Percentiles rank a stretch among this genome's conserved stretches.
These are phyloP conservation scores for Tulasnella sp. DNA, from an alignment of 768 basidiomycete genomes.

Conservation along the genomic window DNA sequence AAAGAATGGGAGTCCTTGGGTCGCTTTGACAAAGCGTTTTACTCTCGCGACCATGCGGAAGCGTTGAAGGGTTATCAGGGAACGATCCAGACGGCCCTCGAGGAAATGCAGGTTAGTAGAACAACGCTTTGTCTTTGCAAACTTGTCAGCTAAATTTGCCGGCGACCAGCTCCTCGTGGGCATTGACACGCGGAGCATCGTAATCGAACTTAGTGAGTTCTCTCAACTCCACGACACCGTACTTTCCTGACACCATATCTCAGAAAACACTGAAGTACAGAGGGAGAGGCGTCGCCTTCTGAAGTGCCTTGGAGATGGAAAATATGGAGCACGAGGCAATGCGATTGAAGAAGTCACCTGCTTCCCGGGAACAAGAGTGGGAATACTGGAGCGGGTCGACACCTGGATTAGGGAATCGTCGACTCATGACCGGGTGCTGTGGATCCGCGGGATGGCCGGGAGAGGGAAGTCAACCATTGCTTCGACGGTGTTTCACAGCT, in stretches of 20 bases:
- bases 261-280: not conserved
- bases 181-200: not conserved
- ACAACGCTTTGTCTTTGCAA: not conserved
- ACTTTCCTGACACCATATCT: not conserved
- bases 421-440: too few relatives aligned
- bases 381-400: too few relatives aligned
- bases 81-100: not conserved
- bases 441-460: too few relatives aligned
- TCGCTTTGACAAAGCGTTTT: not conserved
- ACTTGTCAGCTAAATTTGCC: not conserved
- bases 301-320: slow-evolving; percentile 97
- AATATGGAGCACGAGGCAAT: slow-evolving; percentile 92
- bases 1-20: not conserved
- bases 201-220: not conserved
- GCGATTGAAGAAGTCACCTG: slow-evolving; percentile 41
- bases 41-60: not conserved
- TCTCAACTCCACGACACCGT: not conserved
- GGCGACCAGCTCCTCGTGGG: not conserved
- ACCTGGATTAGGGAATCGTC: too few relatives aligned
- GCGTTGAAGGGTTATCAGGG: not conserved
- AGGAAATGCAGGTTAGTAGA: not conserved
- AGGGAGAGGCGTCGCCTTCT: slow-evolving; percentile 70
- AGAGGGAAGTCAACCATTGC: too few relatives aligned
- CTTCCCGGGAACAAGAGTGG: too few relatives aligned
- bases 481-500: too few relatives aligned